Evolutionary conservation across 345 rosid genomes (phyloP).

Genomic region (Salix arbutifolia): DNA sequence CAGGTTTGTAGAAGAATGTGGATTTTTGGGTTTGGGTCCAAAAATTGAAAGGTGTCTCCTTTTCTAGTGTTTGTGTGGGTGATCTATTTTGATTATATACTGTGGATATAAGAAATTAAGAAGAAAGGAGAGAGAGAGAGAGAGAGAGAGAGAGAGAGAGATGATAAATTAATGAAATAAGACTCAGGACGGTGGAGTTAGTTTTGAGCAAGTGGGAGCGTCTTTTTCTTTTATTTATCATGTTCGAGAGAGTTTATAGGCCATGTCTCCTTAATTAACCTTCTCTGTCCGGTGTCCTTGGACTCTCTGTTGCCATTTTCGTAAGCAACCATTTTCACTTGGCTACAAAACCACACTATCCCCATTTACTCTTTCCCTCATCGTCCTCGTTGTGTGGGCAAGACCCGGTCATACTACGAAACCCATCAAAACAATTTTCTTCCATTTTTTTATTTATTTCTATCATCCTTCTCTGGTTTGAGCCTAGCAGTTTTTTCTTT

Average conservation of each 20-base stretch:
- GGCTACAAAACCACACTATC: conserved; percentile 15
- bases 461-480: no score
- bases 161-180: conserved; percentile 26
- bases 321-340: conserved; percentile 38
- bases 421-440: conserved; percentile 1
- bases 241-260: conserved; percentile 34
- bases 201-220: conserved; percentile 62
- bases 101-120: no score
- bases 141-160: conserved; percentile 10
- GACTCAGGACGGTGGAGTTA: conserved; percentile 46
- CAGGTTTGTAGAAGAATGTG: conserved; percentile 28
- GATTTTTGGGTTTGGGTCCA: conserved; percentile 25
- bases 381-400: conserved; percentile 31
- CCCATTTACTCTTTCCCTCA: conserved; percentile 15
- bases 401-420: conserved; percentile 35
- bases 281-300: conserved; percentile 26
- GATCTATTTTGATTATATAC: conserved; percentile 23
- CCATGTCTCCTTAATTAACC: conserved; percentile 38
- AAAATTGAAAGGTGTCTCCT: neutral
- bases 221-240: conserved; percentile 31
- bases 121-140: conserved; percentile 23
- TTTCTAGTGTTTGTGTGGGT: conserved; percentile 19
- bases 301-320: conserved; percentile 33
- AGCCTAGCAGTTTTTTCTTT: no score
- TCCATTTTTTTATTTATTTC: no score